These are phyloP conservation scores for Ormosia emarginata DNA, from an alignment of 306 rosid species.

Conservation along the genomic window DNA sequence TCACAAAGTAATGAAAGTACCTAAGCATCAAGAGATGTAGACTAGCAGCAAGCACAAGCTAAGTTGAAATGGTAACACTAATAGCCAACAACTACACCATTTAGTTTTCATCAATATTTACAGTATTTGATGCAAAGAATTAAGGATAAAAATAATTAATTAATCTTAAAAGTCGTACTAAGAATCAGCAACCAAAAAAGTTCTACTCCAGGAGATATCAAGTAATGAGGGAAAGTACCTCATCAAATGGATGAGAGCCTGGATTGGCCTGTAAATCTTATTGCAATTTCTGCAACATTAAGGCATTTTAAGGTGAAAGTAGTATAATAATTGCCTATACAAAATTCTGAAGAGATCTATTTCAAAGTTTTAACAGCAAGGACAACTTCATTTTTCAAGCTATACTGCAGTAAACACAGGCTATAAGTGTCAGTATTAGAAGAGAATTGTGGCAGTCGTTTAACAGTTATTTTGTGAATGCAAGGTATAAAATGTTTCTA, in stretches of 20 bases:
- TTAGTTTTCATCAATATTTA: neutral
- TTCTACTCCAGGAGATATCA: neutral
- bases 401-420: neutral
- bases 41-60: neutral
- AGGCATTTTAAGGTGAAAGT: neutral
- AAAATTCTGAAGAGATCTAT: neutral
- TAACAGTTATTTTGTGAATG: neutral
- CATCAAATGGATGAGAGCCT: slow-evolving; percentile 79
- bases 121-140: neutral
- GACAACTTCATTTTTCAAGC: neutral
- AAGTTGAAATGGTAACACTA: neutral
- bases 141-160: neutral
- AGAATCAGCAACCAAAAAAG: neutral
- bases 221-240: slow-evolving; percentile 45
- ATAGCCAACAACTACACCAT: neutral
- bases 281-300: slow-evolving; percentile 66
- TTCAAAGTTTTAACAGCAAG: neutral
- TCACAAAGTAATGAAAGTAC: neutral
- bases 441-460: neutral
- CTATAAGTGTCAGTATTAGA: neutral
- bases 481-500: neutral
- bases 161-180: neutral
- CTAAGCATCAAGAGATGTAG: neutral
- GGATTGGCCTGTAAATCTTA: slow-evolving; percentile 61
- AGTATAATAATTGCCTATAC: neutral